Conservation (phyloP, 441 rosid species). For the Codiaeum variegatum region DNA sequence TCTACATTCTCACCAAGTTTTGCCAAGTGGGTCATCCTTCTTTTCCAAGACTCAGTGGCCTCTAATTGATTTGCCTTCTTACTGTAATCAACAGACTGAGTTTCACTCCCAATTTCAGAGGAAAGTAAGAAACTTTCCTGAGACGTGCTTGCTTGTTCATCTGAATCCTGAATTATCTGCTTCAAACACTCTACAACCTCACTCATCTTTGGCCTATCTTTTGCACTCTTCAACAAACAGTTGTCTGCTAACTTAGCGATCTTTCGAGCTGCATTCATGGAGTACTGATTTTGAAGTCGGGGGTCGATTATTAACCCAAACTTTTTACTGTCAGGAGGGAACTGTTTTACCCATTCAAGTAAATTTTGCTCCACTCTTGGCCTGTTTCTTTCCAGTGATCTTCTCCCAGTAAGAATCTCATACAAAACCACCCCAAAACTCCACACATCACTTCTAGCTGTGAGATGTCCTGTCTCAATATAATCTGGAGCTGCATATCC, state of each 20-base stretch:
- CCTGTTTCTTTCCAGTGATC: constrained; percentile 61
- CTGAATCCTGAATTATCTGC: constrained; percentile 39
- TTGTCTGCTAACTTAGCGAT: constrained; percentile 64
- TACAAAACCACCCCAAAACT: constrained; percentile 86
- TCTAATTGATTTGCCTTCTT: constrained; percentile 3
- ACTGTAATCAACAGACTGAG: constrained; percentile 21
- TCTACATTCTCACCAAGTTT: constrained; percentile 47
- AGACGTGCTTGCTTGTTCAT: constrained; percentile 19
- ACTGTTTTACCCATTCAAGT: constrained; percentile 68
- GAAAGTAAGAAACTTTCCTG: constrained; percentile 16
- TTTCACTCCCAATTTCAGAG: constrained; percentile 23
- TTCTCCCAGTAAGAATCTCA: constrained; percentile 75
- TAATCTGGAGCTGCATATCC: constrained; percentile 96
- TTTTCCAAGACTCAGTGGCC: constrained; percentile 48
- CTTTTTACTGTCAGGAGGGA: constrained; percentile 50
- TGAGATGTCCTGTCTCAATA: constrained; percentile 71
- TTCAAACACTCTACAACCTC: constrained; percentile 49
- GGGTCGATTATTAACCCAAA: constrained; percentile 62
- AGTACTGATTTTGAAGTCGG: constrained; percentile 48
- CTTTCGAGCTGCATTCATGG: constrained; percentile 43
- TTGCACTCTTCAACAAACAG: constrained; percentile 54
- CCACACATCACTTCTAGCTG: constrained; percentile 71
- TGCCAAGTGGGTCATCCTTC: constrained; percentile 49
- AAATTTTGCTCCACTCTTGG: constrained; percentile 57
- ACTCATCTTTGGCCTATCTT: constrained; percentile 68